Evolutionary conservation across 805 yeast species (phyloP).

Genomic region (Candida parachauliodes): DNA sequence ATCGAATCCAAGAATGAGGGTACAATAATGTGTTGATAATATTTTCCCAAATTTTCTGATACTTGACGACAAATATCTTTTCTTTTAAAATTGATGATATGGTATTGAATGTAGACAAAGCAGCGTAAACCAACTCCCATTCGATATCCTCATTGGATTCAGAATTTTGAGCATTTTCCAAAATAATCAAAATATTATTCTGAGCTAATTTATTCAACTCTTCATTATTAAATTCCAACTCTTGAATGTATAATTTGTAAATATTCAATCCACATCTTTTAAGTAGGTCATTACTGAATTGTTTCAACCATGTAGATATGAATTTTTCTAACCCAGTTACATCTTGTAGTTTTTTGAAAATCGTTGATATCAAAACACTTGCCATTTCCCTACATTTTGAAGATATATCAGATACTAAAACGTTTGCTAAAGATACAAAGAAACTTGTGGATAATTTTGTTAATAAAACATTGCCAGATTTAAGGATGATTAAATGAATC

Average conservation of each 20-base stretch:
- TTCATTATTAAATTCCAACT: conserved; percentile 41
- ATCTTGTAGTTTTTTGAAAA: conserved; percentile 45
- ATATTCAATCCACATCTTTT: conserved; percentile 72
- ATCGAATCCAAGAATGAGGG: conserved; percentile 92
- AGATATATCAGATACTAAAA: conserved; percentile 72
- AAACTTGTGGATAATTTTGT: conserved; percentile 67
- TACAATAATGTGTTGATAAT: conserved; percentile 58
- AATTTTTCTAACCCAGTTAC: conserved; percentile 34
- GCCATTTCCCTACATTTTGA: conserved; percentile 85
- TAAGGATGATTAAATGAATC: conserved; percentile 63
- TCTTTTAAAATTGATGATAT: conserved; percentile 37
- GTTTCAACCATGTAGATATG: conserved; percentile 60
- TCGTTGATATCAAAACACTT: conserved; percentile 49
- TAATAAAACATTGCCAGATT: conserved; percentile 58
- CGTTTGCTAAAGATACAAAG: conserved; percentile 77
- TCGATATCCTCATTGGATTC: conserved; percentile 39
- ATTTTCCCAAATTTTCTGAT: conserved; percentile 46
- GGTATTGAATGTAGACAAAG: conserved; percentile 49
- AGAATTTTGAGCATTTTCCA: conserved; percentile 29
- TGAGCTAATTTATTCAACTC: conserved; percentile 39
- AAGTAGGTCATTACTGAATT: conserved; percentile 48
- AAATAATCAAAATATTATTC: conserved; percentile 19
- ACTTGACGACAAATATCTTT: conserved; percentile 21
- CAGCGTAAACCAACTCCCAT: conserved; percentile 79
- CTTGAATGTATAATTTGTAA: conserved; percentile 57